Evolutionary conservation across 2,329 filamentous ascomycete genomes (phyloP), one percentile per base, ranked within the genome.

Genomic region (Pyrenophora teres): DNA sequence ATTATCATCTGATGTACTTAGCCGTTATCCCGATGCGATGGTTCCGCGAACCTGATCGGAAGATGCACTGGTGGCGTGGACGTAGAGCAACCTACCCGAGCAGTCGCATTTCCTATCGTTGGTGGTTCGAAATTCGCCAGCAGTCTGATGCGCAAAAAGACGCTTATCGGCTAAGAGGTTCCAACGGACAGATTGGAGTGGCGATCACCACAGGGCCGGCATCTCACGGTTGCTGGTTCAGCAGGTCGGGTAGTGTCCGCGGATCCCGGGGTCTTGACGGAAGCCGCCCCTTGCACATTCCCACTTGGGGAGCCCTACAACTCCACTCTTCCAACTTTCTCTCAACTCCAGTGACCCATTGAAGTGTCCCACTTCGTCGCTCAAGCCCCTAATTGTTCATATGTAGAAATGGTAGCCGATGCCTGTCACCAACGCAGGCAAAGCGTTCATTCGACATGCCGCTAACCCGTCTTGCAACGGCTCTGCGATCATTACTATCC

Each of bases 41-140:
- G 27, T 10, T 30, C 27, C 4, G 27, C 10, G 15, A 9, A 30
- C 7, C 27, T 30, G 27, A 31, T 69, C 64, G 67, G 68, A 65
- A 58, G 65, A 64, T 63, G 64, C 63, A 61, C 58, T 51, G 31
- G 50, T 35, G 30, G 50, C 32, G 41, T 50, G 18, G 49, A 52
- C 49, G 50, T 53, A 33, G 50, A 46, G 55, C 59, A 51, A 38
- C 46, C 35, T 37, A 41, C 37, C 44, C 52, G 45, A 43, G 43
- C 46, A 49, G 45, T 51, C 36, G 44, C 48, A 46, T 47, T 43
- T 51, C 52, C 54, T 54, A 46, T 30, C 27, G 16, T 42, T 27
- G 27, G 23, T 9, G 18, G 27, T 15, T 21, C 50, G 44, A 12
- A n/a, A 38, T 36, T 43, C 15, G 42, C 33, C 15, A n/a, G 15